Percentiles rank a stretch among this genome's conserved stretches.
phyloP scores from a whole-genome alignment of 495 filamentous ascomycete species.

The Tetracladium setigerum region DNA sequence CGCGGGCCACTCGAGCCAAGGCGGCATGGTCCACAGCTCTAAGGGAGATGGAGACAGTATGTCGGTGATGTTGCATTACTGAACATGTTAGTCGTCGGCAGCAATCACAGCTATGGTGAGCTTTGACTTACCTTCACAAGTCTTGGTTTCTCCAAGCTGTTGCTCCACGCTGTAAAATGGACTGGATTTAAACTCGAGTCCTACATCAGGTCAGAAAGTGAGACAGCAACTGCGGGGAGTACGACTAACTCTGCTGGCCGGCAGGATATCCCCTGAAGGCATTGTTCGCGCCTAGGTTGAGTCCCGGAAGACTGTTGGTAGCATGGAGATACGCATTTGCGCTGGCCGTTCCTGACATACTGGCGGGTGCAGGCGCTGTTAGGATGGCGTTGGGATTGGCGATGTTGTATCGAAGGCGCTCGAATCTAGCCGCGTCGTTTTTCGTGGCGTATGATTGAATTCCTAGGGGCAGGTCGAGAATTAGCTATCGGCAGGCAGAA shows the following conservation, averaged over 20 bases:
- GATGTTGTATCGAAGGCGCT: constrained; percentile 27
- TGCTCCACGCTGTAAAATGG: constrained; percentile 65
- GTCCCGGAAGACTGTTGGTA: constrained; percentile 5
- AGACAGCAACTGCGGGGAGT: constrained; percentile 1
- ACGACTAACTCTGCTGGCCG: background rate
- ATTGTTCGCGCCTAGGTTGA: too few species aligned
- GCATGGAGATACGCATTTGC: background rate
- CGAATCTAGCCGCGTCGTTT: constrained; percentile 27
- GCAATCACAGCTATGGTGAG: background rate
- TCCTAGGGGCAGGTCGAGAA: constrained; percentile 1
- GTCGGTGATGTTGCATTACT: constrained; percentile 55
- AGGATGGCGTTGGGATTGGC: constrained; percentile 18
- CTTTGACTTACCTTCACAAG: constrained; percentile 56
- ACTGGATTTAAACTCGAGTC: constrained; percentile 58
- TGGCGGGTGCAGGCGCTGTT: background rate
- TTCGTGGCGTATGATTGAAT: constrained; percentile 3
- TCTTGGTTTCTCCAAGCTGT: constrained; percentile 50
- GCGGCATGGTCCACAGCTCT: constrained; percentile 38
- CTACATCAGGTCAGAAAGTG: constrained; percentile 9
- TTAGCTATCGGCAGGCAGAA: background rate
- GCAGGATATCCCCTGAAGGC: too few species aligned
- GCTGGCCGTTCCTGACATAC: background rate
- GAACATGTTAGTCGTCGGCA: constrained; percentile 12
- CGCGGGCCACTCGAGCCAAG: constrained; percentile 40
- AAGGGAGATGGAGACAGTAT: constrained; percentile 45